These are phyloP conservation scores for Nakazawaea ishiwadae DNA, from an alignment of 805 yeast genomes.

Conservation along the genomic window DNA sequence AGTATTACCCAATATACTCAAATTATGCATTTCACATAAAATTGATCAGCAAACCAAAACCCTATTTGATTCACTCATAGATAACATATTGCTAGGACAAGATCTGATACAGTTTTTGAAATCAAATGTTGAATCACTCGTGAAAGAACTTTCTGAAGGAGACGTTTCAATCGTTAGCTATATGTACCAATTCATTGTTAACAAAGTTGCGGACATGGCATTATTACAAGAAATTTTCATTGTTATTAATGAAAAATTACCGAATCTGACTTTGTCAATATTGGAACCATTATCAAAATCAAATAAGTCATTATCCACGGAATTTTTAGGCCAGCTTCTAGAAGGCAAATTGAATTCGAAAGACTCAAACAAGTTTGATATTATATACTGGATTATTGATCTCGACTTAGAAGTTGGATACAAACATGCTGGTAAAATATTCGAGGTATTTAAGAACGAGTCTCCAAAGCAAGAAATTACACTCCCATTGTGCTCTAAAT, in stretches of 20 bases:
- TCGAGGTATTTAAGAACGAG: constrained; percentile 15
- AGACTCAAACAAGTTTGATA: constrained; percentile 33
- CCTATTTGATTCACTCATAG: constrained; percentile 18
- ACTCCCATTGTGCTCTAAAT: constrained; percentile 21
- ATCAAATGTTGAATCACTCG: constrained; percentile 26
- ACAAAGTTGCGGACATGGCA: constrained; percentile 26
- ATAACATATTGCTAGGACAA: constrained; percentile 24
- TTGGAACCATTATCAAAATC: constrained; percentile 41
- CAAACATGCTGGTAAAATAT: constrained; percentile 31
- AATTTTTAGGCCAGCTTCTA: constrained; percentile 41
- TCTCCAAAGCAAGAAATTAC: constrained; percentile 1
- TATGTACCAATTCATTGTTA: constrained; percentile 27
- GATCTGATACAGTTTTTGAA: constrained; percentile 20
- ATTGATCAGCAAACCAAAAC: background rate
- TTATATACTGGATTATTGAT: constrained; percentile 42
- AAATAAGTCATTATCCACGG: constrained; percentile 49
- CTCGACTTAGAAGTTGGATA: constrained; percentile 60
- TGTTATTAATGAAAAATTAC: constrained; percentile 33
- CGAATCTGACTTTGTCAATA: constrained; percentile 35
- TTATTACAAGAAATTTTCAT: constrained; percentile 46
- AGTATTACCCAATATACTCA: constrained; percentile 20
- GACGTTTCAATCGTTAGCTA: constrained; percentile 15
- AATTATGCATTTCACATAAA: constrained; percentile 6
- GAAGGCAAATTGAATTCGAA: constrained; percentile 21
- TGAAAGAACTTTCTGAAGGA: constrained; percentile 19